A percentile compares a stretch with the other conserved stretches of the same genome.
Conservation (phyloP, 1,139 yeast genomes). For the Pichiaceae sp. region DNA sequence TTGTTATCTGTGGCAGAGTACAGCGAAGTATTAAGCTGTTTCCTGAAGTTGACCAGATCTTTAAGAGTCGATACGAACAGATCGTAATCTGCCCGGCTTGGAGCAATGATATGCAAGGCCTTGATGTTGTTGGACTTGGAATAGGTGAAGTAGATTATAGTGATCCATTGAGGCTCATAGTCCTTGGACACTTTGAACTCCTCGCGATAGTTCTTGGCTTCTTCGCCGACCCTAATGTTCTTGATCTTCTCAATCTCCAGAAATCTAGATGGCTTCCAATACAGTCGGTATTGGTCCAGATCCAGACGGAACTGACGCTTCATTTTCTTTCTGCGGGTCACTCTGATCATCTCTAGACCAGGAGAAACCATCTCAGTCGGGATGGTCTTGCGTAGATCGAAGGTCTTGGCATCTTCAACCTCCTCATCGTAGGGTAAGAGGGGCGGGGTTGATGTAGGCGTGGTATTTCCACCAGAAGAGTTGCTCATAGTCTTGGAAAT, state of each 20-base stretch:
- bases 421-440: neutral
- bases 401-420: neutral
- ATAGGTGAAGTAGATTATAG: conserved; percentile 50
- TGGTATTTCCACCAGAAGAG: too few relatives aligned
- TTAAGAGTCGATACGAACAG: conserved; percentile 39
- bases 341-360: conserved; percentile 40
- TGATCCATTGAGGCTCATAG: conserved; percentile 64
- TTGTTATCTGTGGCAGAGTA: conserved; percentile 41
- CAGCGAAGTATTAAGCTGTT: conserved; percentile 44
- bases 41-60: conserved; percentile 37
- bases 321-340: conserved; percentile 62
- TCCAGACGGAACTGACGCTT: conserved; percentile 40
- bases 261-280: conserved; percentile 45
- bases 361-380: conserved; percentile 6
- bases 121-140: conserved; percentile 31
- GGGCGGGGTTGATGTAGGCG: neutral
- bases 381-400: neutral
- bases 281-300: conserved; percentile 33
- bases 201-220: conserved; percentile 78
- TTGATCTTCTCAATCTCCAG: conserved; percentile 67
- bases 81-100: conserved; percentile 51
- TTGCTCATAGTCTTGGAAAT: neutral
- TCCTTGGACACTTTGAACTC: conserved; percentile 69
- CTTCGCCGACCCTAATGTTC: conserved; percentile 55
- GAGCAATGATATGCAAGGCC: conserved; percentile 67